Evolutionary conservation across 441 rosid species (phyloP).

Genomic region (Dalechampia spathulata): DNA sequence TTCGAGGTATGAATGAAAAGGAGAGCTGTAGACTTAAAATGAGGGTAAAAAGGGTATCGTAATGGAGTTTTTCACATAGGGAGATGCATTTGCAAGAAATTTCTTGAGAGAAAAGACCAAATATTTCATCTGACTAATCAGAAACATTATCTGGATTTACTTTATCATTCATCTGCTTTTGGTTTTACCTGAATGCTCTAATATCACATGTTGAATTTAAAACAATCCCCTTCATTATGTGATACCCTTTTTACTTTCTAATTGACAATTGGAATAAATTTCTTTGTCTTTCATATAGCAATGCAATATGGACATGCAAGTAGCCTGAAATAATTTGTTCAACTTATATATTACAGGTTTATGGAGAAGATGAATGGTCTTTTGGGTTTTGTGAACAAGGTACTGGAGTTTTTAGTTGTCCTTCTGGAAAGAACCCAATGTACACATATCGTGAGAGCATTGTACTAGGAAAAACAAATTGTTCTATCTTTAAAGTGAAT

Average conservation of each 20-base stretch:
- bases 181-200: not conserved
- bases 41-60: not conserved
- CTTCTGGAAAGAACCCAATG: conserved; percentile 86
- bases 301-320: conserved; percentile 3
- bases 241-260: not conserved
- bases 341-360: conserved; percentile 38
- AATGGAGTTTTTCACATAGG: not conserved
- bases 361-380: conserved; percentile 97
- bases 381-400: conserved; percentile 94
- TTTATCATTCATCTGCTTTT: not conserved
- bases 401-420: conserved; percentile 89
- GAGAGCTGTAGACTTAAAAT: not conserved
- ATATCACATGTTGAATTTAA: not conserved
- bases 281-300: not conserved
- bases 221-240: not conserved
- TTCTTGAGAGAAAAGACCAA: not conserved
- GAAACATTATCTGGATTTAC: not conserved
- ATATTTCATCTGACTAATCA: not conserved
- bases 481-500: conserved; percentile 62
- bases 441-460: conserved; percentile 81
- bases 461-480: conserved; percentile 64
- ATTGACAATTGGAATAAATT: not conserved
- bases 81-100: not conserved
- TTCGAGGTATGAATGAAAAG: not conserved
- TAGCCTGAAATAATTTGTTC: conserved; percentile 11